Evolutionary conservation across 2,329 filamentous ascomycete genomes (phyloP).

Genomic region (Aspergillus sp.): DNA sequence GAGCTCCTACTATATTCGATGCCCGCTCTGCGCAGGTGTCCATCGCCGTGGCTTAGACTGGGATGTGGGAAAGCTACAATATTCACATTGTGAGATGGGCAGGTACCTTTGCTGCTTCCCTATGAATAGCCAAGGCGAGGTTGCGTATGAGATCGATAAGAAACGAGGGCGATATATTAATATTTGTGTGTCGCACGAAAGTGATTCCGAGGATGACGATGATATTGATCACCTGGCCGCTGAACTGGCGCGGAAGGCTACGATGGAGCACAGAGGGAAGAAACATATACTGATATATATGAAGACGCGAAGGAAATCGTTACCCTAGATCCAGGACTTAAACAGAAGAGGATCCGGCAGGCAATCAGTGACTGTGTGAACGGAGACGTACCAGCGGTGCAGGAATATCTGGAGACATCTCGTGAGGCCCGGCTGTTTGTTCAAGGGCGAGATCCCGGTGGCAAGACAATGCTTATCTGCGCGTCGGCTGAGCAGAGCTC

Average conservation of each 20-base stretch:
- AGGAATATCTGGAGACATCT: conserved; percentile 12
- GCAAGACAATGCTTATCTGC: conserved; percentile 10
- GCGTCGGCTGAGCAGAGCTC: conserved; percentile 4
- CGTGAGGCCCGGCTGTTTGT: conserved; percentile 5
- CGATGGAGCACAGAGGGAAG: neutral
- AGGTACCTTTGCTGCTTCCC: conserved; percentile 12
- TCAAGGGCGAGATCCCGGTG: neutral
- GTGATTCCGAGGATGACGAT: neutral
- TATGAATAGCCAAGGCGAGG: neutral
- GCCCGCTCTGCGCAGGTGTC: conserved; percentile 10
- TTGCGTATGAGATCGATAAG: conserved; percentile 17
- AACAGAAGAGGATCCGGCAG: neutral
- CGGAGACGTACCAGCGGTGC: neutral
- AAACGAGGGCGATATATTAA: conserved; percentile 9
- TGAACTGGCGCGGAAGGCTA: conserved; percentile 3
- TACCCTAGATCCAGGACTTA: neutral
- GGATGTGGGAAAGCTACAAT: neutral
- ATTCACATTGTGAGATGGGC: conserved; percentile 7
- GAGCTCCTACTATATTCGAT: conserved; percentile 2
- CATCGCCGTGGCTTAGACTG: conserved; percentile 8
- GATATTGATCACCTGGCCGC: conserved; percentile 1
- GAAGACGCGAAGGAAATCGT: too few species aligned
- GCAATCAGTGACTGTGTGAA: conserved; percentile 1
- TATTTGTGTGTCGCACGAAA: conserved; percentile 6
- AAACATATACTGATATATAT: too few species aligned